These are phyloP conservation scores for Entomortierella parvispora DNA, from an alignment of 192 early-diverging fungal species.

Conservation along the genomic window DNA sequence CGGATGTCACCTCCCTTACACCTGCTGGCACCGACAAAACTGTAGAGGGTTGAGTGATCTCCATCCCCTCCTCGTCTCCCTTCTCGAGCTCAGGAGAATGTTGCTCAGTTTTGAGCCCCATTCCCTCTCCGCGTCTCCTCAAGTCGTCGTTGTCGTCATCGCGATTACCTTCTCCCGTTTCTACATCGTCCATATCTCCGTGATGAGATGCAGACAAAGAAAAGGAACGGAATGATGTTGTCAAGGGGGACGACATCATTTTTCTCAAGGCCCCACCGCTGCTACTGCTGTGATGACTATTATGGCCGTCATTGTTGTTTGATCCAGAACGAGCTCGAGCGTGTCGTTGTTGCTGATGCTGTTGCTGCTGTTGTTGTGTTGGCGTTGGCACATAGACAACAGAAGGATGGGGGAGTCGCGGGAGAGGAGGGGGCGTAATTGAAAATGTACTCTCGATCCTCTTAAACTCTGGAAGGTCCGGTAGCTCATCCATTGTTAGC, in stretches of 20 bases:
- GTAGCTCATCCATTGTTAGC: slow-evolving; percentile 43
- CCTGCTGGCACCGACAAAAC: too few species aligned
- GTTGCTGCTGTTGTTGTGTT: not conserved
- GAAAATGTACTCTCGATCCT: not conserved
- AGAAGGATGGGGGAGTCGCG: not conserved
- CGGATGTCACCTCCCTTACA: too few species aligned
- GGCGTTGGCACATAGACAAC: too few species aligned
- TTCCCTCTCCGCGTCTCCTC: not conserved
- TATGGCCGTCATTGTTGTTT: not conserved
- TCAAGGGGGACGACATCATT: slow-evolving; percentile 24
- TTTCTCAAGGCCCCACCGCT: slow-evolving; percentile 16
- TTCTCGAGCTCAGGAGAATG: not conserved
- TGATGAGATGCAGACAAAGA: not conserved
- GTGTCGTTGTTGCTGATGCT: not conserved
- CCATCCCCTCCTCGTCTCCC: not conserved
- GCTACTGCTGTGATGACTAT: not conserved
- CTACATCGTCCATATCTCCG: not conserved
- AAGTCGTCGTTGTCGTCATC: not conserved
- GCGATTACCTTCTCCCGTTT: not conserved
- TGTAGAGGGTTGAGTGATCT: too few species aligned
- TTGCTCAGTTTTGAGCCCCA: not conserved
- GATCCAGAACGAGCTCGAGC: too few species aligned
- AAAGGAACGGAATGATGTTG: slow-evolving; percentile 18
- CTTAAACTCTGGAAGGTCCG: slow-evolving; percentile 42
- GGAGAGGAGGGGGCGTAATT: not conserved